Evolutionary conservation across 2,329 filamentous ascomycete genomes (phyloP).

Genomic region (Cytospora chrysosperma): DNA sequence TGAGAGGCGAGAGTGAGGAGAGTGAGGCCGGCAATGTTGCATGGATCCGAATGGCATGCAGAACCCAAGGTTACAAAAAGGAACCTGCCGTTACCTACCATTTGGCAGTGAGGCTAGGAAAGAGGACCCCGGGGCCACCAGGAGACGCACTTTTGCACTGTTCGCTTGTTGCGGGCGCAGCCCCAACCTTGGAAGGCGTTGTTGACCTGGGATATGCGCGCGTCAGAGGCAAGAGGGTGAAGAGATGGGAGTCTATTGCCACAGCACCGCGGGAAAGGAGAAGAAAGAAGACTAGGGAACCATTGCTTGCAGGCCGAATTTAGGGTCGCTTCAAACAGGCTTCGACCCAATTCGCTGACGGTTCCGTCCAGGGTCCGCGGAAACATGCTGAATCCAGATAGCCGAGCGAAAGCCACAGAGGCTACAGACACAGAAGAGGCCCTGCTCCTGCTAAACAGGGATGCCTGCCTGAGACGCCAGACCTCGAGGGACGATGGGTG

Average conservation of each 20-base stretch:
- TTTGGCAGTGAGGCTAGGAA: conserved; percentile 4
- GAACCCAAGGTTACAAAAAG: conserved; percentile 9
- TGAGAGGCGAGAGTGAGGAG: conserved; percentile 11
- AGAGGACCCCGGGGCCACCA: conserved; percentile 10
- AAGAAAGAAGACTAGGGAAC: conserved; percentile 14
- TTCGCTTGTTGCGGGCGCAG: neutral
- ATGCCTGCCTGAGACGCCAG: conserved; percentile 13
- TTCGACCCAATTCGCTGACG: neutral
- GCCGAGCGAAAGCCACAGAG: conserved; percentile 18
- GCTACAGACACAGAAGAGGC: neutral
- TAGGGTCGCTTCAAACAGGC: neutral
- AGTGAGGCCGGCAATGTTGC: conserved; percentile 23
- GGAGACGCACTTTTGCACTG: neutral
- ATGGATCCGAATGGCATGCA: conserved; percentile 12
- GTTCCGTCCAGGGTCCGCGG: conserved; percentile 14
- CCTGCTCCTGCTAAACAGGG: neutral
- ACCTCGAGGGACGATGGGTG: neutral
- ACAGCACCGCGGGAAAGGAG: conserved; percentile 10
- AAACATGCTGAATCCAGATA: conserved; percentile 23
- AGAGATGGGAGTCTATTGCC: neutral
- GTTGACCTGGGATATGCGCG: neutral
- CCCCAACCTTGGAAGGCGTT: neutral
- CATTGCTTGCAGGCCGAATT: conserved; percentile 13
- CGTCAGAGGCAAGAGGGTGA: neutral
- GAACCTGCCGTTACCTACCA: neutral